phyloP scores from a whole-genome alignment of 768 basidiomycete species.

The Boletus rubescentipes region DNA sequence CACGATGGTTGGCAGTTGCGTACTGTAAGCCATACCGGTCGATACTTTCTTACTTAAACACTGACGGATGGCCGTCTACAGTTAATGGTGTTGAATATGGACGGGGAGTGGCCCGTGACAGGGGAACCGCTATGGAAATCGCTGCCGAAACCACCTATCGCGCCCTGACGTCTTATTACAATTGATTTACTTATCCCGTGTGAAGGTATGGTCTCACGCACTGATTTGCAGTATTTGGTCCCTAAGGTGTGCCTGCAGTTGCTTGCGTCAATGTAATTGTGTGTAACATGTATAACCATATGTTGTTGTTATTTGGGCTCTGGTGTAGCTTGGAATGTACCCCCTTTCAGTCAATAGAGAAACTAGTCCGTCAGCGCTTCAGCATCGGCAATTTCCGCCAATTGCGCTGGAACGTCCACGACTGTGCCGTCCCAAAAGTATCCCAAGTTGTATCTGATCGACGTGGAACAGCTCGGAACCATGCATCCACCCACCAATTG shows the following conservation, averaged over 20 bases:
- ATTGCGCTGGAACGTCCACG: too few relatives aligned
- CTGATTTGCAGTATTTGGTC: background rate
- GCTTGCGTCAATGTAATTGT: background rate
- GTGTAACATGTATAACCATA: constrained; percentile 3
- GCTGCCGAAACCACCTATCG: constrained; percentile 28
- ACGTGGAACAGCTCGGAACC: background rate
- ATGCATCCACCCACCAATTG: background rate
- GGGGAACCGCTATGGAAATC: constrained; percentile 30
- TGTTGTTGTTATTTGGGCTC: constrained; percentile 1
- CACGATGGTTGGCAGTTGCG: constrained; percentile 25
- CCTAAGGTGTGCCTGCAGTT: background rate
- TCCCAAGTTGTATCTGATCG: background rate
- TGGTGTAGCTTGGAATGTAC: constrained; percentile 6
- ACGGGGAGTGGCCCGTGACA: constrained; percentile 24
- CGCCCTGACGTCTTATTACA: constrained; percentile 23
- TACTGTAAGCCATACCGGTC: constrained; percentile 21
- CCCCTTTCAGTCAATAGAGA: background rate
- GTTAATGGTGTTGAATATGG: constrained; percentile 30
- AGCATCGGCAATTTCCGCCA: too few relatives aligned
- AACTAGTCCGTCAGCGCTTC: too few relatives aligned
- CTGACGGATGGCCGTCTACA: constrained; percentile 6
- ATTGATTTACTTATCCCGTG: constrained; percentile 7
- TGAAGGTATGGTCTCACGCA: constrained; percentile 3
- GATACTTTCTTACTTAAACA: background rate
- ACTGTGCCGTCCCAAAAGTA: background rate